Evolutionary conservation across 306 rosid genomes (phyloP).

Genomic region (Casuarina glauca): DNA sequence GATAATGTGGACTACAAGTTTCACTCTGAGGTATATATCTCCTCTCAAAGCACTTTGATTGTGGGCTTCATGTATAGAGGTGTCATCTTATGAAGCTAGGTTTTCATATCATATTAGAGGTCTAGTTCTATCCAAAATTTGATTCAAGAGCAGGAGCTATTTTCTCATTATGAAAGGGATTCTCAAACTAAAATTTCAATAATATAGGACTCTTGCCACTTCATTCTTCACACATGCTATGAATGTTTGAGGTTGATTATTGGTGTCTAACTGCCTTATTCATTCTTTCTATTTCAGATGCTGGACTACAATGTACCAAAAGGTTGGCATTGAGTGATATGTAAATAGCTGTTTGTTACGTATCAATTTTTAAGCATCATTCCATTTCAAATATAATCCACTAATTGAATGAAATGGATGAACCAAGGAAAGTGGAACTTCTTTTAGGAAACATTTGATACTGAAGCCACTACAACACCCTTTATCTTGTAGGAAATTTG

Average conservation of each 20-base stretch:
- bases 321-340: constrained; percentile 47
- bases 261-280: constrained; percentile 18
- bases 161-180: too few species aligned
- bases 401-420: not conserved
- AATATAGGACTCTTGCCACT: too few species aligned
- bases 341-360: constrained; percentile 14
- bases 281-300: constrained; percentile 44
- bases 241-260: not conserved
- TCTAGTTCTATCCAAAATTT: too few species aligned
- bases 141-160: too few species aligned
- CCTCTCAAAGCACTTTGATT: too few species aligned
- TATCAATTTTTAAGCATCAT: not conserved
- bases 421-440: not conserved
- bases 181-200: too few species aligned
- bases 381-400: not conserved
- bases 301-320: constrained; percentile 95
- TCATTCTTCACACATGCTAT: too few species aligned
- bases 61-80: too few species aligned
- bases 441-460: constrained; percentile 6
- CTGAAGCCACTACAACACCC: constrained; percentile 17
- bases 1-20: too few species aligned
- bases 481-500: constrained; percentile 49
- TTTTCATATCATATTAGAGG: too few species aligned
- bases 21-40: too few species aligned
- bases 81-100: too few species aligned